Base-by-base conservation (phyloP, 1,139 yeast genomes). In the Blastobotrys capitulatus region DNA sequence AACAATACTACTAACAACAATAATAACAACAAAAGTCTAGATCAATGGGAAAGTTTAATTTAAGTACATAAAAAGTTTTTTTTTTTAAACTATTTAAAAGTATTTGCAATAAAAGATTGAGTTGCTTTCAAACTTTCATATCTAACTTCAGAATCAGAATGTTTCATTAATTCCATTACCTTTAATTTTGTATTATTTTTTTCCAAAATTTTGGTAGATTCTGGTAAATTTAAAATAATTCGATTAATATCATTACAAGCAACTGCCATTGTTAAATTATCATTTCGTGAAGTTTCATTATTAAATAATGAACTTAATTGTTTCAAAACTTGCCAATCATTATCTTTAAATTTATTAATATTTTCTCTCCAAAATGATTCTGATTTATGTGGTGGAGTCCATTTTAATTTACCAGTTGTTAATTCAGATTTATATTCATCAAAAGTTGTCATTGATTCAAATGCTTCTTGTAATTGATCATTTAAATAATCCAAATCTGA, bases 71-170 rank as follows among this genome's bases (percentile, higher is more conserved):
- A 7, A 22, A 22, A 6, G 19, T 3, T 36, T 5, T 22, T 8
- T 12, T 5, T 3, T 16, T 13, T 32, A 36, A 34, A 42, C 51
- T 36, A 36, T 48, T 62, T 67, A 48, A 78, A 71, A 13, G 83
- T 75, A 60, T 87, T 90, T 7, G 96, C 88, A 52, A 92, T 95
- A 62, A 92, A 79, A 52, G 84, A 79, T 72, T 94, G 98, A 20
- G 96, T 87, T 1, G 97, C 89, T 67, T 86, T 87, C 63, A 92
- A 78, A 1, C 98, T 97, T 72, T 92, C 96, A 66, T 85, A 92
- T 66, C 92, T 87, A 59, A 92, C 90, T 62, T 88, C 95, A 38
- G 90, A 77, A 66, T 89, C 94, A 39, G 83, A 79, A 51, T 83
- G 83, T 59, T 83, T 87, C 79, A 92, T 83, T 57, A 89, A 75